Conservation (phyloP, 495 filamentous ascomycete genomes). For the Penicillium parvum region DNA sequence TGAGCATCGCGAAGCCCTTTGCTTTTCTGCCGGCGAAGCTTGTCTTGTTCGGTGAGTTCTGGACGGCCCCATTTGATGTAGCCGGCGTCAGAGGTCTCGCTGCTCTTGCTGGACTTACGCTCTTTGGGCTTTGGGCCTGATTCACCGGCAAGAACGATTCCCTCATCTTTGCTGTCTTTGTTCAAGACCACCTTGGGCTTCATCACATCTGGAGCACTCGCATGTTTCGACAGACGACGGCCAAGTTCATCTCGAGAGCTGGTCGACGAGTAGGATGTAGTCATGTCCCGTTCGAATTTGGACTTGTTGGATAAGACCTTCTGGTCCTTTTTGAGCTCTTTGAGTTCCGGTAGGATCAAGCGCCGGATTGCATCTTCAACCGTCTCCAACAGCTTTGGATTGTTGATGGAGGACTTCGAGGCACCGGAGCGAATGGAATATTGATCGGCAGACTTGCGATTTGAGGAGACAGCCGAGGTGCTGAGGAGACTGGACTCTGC, state of each 20-base stretch:
- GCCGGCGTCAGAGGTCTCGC: conserved; percentile 41
- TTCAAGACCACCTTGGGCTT: conserved; percentile 64
- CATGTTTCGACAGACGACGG: conserved; percentile 61
- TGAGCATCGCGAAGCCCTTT: conserved; percentile 56
- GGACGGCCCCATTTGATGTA: conserved; percentile 47
- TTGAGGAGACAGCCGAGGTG: conserved; percentile 63
- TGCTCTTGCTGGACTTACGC: conserved; percentile 40
- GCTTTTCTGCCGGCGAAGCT: conserved; percentile 53
- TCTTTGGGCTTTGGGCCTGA: conserved; percentile 37
- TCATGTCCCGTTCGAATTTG: conserved; percentile 58
- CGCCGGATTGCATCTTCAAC: conserved; percentile 95
- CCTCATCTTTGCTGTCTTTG: conserved; percentile 55
- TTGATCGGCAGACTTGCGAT: conserved; percentile 66
- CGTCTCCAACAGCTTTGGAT: conserved; percentile 89
- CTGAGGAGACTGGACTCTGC: conserved; percentile 72
- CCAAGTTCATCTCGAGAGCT: conserved; percentile 56
- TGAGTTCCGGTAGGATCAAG: conserved; percentile 86
- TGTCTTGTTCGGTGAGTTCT: conserved; percentile 49
- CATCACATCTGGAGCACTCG: conserved; percentile 64
- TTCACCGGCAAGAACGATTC: conserved; percentile 54
- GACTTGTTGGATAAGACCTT: conserved; percentile 57
- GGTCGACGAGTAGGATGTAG: conserved; percentile 58
- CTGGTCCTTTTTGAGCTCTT: conserved; percentile 84
- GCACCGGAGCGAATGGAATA: conserved; percentile 71
- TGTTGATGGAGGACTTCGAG: conserved; percentile 86